These are phyloP conservation scores for Cocos nucifera DNA, from an alignment of 176 grass and related monocot genomes.

Conservation along the genomic window DNA sequence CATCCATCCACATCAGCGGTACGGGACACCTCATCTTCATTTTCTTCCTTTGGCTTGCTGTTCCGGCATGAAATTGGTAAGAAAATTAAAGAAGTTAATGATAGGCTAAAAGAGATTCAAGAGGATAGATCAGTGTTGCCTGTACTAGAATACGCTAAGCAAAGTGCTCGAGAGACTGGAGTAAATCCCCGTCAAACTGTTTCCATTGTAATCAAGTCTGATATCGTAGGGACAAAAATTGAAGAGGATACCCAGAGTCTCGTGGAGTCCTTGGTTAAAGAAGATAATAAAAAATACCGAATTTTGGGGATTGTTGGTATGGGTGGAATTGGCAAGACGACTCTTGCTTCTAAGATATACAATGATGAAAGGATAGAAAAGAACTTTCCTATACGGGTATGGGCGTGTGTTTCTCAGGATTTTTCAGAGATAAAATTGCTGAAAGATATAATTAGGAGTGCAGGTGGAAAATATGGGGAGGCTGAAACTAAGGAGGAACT, in stretches of 20 bases:
- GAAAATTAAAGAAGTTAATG: slow-evolving; percentile 43
- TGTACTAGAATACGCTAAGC: background rate
- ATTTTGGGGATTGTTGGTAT: too few species aligned
- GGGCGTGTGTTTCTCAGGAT: slow-evolving; percentile 46
- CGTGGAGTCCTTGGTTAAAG: too few species aligned
- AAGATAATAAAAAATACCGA: too few species aligned
- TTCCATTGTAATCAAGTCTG: background rate
- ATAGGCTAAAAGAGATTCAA: slow-evolving; percentile 42
- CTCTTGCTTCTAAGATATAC: slow-evolving; percentile 55
- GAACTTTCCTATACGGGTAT: slow-evolving; percentile 47
- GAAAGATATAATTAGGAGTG: slow-evolving; percentile 39
- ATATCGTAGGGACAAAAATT: slow-evolving; percentile 40
- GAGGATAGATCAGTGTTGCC: slow-evolving; percentile 19
- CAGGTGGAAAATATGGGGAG: slow-evolving; percentile 25
- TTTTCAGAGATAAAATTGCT: slow-evolving; percentile 39
- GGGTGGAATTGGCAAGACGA: background rate
- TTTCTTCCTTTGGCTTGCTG: slow-evolving; percentile 18
- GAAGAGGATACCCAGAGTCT: slow-evolving; percentile 16
- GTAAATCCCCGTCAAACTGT: background rate
- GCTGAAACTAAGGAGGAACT: slow-evolving; percentile 41
- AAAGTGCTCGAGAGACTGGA: background rate
- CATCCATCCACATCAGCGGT: background rate
- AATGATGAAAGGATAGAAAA: slow-evolving; percentile 36
- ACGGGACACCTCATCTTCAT: slow-evolving; percentile 32
- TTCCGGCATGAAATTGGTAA: slow-evolving; percentile 51